Base-by-base conservation (phyloP, 768 basidiomycete genomes). In the Auricularia auricula-judae region DNA sequence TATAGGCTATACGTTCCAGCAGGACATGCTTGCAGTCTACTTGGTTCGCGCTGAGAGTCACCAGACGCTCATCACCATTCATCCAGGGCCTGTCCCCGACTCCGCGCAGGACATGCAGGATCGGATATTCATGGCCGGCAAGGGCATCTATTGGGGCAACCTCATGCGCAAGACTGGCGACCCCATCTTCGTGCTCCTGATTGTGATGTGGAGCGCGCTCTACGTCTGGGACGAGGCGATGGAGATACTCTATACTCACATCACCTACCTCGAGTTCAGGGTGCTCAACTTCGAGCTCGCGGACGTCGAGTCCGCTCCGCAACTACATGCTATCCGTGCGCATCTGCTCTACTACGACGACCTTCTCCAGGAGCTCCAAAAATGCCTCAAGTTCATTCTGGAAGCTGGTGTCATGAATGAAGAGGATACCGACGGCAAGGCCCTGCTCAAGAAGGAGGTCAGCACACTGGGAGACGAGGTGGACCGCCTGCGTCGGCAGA, bases 181-280 rank as follows among this genome's bases (percentile, higher is more conserved):
- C 65, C 82, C 84, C 5, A 86, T 83, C 0, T 84, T 84, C 64
- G 68, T 85, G 4, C 74, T 85, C 54, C 67, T 86, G 3, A 75
- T 80, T 60, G 72, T 81, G 5, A 70, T 86, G 33, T 86, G 84
- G 85, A 84, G 84, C 64, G 79, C 82, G 1, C 68, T 85, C 39
- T 86, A 86, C 68, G 79, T 83, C 1, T 86, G 85, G 83, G 85
- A 86, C 62, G 82, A 86, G 70, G 73, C 82, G 0, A 74, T 85
- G 33, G 83, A 84, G 67, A 71, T 73, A 12, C 68, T 86, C 42
- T 84, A 83, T 63, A 66, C 68, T 8, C 81, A 86, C 67, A 77
- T 86, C 29, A 80, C 78, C 64, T 75, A 66, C 65, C 72, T 86
- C 72, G 83, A 84, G 69, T 61, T 80, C 70, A 34, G 14, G 5